A percentile compares a stretch with the other conserved stretches of the same genome.
Evolutionary conservation across 441 rosid genomes (phyloP).

Genomic region (Flueggea neowawraea): DNA sequence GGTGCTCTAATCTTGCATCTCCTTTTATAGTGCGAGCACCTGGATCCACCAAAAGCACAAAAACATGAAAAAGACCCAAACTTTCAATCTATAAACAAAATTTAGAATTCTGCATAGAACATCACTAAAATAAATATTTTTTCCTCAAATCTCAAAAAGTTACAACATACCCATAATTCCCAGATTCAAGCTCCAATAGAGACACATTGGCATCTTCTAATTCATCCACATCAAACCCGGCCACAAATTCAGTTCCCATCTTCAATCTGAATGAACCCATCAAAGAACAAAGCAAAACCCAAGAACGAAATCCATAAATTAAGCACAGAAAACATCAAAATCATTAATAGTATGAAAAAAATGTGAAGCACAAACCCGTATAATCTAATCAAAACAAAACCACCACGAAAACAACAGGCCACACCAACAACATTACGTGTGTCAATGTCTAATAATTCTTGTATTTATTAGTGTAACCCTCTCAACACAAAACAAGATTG

Average conservation of each 20-base stretch:
- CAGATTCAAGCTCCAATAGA: slow-evolving; percentile 42
- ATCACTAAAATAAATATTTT: not conserved
- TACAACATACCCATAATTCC: slow-evolving; percentile 56
- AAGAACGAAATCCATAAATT: not conserved
- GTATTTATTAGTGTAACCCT: too few species aligned
- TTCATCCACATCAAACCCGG: too few species aligned
- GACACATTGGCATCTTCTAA: slow-evolving; percentile 2
- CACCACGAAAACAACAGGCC: too few species aligned
- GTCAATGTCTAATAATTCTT: too few species aligned
- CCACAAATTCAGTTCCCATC: slow-evolving; percentile 42
- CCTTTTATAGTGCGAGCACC: slow-evolving; percentile 79
- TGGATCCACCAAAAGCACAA: slow-evolving; percentile 6
- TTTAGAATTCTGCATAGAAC: not conserved
- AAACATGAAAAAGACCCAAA: not conserved
- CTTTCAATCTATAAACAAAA: not conserved
- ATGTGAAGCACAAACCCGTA: too few species aligned
- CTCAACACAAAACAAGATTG: too few species aligned
- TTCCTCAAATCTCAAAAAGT: slow-evolving; percentile 3
- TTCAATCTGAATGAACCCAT: slow-evolving; percentile 7
- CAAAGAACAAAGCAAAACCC: slow-evolving; percentile 1
- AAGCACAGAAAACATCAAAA: too few species aligned
- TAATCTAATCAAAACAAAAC: too few species aligned
- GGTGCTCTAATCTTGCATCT: slow-evolving; percentile 79
- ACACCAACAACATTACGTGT: too few species aligned
- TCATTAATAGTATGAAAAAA: too few species aligned